Conservation (phyloP, 2,329 filamentous ascomycete genomes). For the Zymoseptoria tritici region DNA sequence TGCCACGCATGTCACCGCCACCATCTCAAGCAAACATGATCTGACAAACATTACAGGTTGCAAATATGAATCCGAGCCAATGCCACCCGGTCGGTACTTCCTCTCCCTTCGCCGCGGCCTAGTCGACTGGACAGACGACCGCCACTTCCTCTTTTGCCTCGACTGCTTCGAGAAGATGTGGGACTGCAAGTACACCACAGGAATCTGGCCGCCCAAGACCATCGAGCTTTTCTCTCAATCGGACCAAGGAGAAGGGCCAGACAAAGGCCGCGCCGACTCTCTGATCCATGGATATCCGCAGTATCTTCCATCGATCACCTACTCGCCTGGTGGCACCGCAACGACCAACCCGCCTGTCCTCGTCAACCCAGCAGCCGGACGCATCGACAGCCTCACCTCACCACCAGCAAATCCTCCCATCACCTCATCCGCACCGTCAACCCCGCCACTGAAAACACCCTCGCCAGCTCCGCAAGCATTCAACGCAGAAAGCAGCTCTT, state of each 20-base stretch:
- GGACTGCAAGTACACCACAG: not conserved
- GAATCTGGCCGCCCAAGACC: not conserved
- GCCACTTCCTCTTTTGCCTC: conserved; percentile 11
- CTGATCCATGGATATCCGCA: not conserved
- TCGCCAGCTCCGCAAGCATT: not conserved
- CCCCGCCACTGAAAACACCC: not conserved
- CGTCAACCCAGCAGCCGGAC: not conserved
- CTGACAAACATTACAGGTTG: not conserved
- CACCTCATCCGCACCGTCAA: not conserved
- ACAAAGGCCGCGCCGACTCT: not conserved
- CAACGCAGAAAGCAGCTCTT: conserved; percentile 1
- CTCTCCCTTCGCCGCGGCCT: not conserved
- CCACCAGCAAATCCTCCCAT: not conserved
- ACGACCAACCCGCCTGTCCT: not conserved
- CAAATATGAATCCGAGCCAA: conserved; percentile 1
- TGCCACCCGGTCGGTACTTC: conserved; percentile 6
- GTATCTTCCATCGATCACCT: not conserved
- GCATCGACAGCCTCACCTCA: not conserved
- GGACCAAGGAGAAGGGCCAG: not conserved
- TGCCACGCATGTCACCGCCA: not conserved
- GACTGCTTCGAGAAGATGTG: conserved; percentile 14
- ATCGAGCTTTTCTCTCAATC: not conserved
- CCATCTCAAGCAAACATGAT: not conserved
- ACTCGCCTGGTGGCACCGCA: not conserved
- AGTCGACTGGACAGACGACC: not conserved